Evolutionary conservation across 805 yeast genomes (phyloP), one percentile per base, ranked within the genome.

Genomic region (Phaffomyces thermotolerans): DNA sequence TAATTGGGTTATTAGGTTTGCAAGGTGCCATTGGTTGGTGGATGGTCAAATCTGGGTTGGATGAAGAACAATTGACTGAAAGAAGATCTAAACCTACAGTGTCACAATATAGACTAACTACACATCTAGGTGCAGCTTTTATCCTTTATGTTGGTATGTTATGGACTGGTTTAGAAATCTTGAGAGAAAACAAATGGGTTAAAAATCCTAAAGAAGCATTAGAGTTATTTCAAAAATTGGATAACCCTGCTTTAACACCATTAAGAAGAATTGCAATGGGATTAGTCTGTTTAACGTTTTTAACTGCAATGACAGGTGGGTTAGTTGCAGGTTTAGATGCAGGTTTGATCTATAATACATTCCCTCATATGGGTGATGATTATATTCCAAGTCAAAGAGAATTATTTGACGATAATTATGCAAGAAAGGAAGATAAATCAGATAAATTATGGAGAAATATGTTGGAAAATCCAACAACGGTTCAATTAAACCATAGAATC

Each of bases 11-110:
- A 41, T 72, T 93, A 45, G 99, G 96, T 10, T 67, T 93, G 39
- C 99, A 93, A 69, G 99, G 99, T 42, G 84, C 82, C 42, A 83
- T 93, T 52, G 99, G 99, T 29, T 93, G 99, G 99, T 93, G 99
- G 99, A 93, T 93, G 99, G 99, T 93, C 41, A 80, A 85, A 56
- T 87, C 96, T 9, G 99, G 99, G 27, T 72, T 93, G 44, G 95
- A 89, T 59, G 84, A 83, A 57, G 74, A 81, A 36, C 83, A 83
- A 57, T 68, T 93, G 39, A 75, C 74, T 20, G 89, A 83, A 51
- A 76, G 96, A 60, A 84, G 77, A 37, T 80, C 95, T 1, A 95
- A 91, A 59, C 99, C 99, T n/a, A 88, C 99, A 0, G 99, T 93
- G 3, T 86, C 96, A 6, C 98, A 87, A 59, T 93, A 93, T 60